Conservation (phyloP, 1,139 yeast species). For the Geotrichum citri-aurantii region DNA sequence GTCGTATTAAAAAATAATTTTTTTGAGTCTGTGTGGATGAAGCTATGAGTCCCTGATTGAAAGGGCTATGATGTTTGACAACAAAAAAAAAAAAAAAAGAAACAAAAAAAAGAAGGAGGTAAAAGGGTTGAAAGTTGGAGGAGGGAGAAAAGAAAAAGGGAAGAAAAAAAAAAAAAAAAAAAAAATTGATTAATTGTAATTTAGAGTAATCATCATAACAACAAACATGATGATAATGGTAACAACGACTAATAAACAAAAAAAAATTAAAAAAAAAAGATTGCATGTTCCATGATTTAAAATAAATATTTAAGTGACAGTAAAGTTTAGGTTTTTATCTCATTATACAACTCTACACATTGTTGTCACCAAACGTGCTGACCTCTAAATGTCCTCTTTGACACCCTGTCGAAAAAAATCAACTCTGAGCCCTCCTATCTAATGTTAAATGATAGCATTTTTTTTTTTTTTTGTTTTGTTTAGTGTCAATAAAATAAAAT, state of each 20-base stretch:
- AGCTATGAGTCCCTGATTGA: not conserved
- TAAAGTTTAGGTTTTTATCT: too few species aligned
- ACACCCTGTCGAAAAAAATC: too few species aligned
- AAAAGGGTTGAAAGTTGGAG: not conserved
- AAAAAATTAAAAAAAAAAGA: not conserved
- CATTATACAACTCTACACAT: too few species aligned
- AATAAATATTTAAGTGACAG: too few species aligned
- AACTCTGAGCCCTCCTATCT: too few species aligned
- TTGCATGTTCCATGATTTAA: not conserved
- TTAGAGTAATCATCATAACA: not conserved
- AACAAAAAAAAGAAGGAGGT: not conserved
- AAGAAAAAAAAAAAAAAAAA: not conserved
- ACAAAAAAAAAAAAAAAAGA: not conserved
- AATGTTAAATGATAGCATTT: too few species aligned
- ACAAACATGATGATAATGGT: not conserved
- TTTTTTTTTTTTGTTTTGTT: too few species aligned
- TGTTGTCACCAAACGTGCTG: too few species aligned
- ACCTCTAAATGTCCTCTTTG: too few species aligned
- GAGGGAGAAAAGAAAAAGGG: not conserved
- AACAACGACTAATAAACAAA: not conserved
- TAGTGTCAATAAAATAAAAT: too few species aligned
- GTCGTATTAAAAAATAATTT: not conserved
- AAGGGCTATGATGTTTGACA: not conserved
- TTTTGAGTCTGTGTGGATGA: not conserved
- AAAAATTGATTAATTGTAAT: not conserved